phyloP scores from a whole-genome alignment of 371 early-diverging fungal species.

The Mortierella sp. region DNA sequence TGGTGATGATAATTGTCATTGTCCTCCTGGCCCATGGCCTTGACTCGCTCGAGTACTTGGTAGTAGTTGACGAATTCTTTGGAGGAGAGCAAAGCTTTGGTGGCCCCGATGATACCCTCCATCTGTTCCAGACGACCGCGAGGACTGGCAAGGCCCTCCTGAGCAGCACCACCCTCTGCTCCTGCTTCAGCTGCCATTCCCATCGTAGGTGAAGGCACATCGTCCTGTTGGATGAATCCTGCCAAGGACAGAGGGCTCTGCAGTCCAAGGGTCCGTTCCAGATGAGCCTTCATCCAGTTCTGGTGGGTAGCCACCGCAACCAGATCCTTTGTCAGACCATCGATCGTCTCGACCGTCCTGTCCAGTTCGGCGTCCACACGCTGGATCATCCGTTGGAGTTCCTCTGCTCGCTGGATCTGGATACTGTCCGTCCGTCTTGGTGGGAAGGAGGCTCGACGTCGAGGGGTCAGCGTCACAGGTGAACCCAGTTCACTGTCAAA shows the following conservation, averaged over 20 bases:
- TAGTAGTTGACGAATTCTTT: constrained; percentile 26
- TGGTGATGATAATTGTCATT: neutral
- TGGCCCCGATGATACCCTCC: neutral
- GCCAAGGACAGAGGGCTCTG: constrained; percentile 24
- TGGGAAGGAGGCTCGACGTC: constrained; percentile 33
- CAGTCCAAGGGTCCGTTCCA: constrained; percentile 18
- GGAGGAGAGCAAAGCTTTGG: neutral
- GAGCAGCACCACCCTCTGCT: neutral
- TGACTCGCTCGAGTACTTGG: constrained; percentile 24
- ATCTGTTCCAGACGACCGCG: constrained; percentile 1
- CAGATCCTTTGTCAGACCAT: constrained; percentile 43
- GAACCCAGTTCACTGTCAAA: constrained; percentile 12
- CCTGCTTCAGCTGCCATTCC: neutral
- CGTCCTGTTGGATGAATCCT: neutral
- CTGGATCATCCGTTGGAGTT: constrained; percentile 26
- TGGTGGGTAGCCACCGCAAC: constrained; percentile 40
- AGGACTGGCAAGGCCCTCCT: no score
- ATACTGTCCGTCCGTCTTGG: constrained; percentile 12
- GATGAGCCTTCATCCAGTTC: constrained; percentile 40
- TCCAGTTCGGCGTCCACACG: constrained; percentile 39
- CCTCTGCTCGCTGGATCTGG: constrained; percentile 15
- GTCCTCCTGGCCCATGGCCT: neutral
- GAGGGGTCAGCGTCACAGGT: neutral
- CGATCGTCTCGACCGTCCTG: constrained; percentile 43
- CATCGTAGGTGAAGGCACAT: neutral